A percentile compares a stretch with the other conserved stretches of the same genome.
phyloP scores from a whole-genome alignment of 306 rosid species.

The Quercus robur region DNA sequence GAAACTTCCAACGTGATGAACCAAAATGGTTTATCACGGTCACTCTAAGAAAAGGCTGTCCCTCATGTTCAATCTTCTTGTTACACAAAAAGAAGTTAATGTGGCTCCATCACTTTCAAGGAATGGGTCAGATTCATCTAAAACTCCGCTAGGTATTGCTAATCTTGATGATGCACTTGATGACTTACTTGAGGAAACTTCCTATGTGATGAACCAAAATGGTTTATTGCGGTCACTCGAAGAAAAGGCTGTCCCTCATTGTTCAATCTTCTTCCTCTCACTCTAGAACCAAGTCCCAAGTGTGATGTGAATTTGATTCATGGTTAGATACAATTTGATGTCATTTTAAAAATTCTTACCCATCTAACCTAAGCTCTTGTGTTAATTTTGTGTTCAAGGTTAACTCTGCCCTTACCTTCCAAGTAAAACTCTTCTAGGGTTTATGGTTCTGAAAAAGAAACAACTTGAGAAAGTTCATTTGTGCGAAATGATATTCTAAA shows the following conservation, averaged over 20 bases:
- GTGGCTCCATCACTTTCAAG: slow-evolving; percentile 26
- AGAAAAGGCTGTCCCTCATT: slow-evolving; percentile 21
- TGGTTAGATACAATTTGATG: slow-evolving; percentile 69
- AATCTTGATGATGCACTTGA: slow-evolving; percentile 69
- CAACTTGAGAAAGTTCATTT: neutral
- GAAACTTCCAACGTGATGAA: slow-evolving; percentile 47
- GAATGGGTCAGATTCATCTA: slow-evolving; percentile 28
- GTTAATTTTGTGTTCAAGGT: neutral
- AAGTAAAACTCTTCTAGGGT: no score
- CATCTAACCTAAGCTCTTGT: slow-evolving; percentile 15
- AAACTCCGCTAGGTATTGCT: slow-evolving; percentile 18
- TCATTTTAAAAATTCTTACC: slow-evolving; percentile 1
- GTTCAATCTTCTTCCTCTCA: slow-evolving; percentile 34
- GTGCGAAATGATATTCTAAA: neutral
- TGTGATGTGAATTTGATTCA: slow-evolving; percentile 58
- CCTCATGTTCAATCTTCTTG: slow-evolving; percentile 2
- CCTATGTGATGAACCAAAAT: slow-evolving; percentile 29
- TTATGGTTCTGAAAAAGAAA: neutral
- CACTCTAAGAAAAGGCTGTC: slow-evolving; percentile 29
- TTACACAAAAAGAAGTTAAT: slow-evolving; percentile 28
- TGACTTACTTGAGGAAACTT: slow-evolving; percentile 65
- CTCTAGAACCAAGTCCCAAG: slow-evolving; percentile 42
- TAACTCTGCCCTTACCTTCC: neutral
- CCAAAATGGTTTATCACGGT: slow-evolving; percentile 15
- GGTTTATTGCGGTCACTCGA: slow-evolving; percentile 18